Conservation (phyloP, 192 early-diverging fungal species). For the Entomortierella chlamydospora region DNA sequence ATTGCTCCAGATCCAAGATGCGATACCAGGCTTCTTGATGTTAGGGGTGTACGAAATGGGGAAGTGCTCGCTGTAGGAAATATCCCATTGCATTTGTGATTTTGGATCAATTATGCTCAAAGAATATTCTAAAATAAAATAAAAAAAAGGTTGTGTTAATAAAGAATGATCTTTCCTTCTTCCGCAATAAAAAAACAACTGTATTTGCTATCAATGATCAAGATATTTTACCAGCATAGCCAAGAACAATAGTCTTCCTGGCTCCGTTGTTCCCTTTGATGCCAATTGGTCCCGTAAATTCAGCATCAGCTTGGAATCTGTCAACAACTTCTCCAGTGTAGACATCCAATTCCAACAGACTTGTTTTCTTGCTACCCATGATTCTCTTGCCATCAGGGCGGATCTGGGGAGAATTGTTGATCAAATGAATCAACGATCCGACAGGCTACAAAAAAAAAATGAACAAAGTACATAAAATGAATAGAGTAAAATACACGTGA, state of each 20-base stretch:
- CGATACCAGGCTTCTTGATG: background rate
- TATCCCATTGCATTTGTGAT: conserved; percentile 43
- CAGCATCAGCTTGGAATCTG: conserved; percentile 4
- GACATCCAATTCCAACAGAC: conserved; percentile 35
- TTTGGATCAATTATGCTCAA: conserved; percentile 27
- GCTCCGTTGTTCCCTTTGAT: conserved; percentile 18
- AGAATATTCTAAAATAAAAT: conserved; percentile 22
- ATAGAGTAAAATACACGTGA: background rate
- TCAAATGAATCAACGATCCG: conserved; percentile 27
- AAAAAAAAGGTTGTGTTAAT: background rate
- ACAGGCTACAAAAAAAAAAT: conserved; percentile 22
- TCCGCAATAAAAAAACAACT: too few relatives aligned
- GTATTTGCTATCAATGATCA: background rate
- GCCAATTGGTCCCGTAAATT: conserved; percentile 30
- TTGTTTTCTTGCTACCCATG: conserved; percentile 25
- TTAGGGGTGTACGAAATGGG: conserved; percentile 8
- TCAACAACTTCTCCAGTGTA: conserved; percentile 15
- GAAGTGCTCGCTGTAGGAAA: conserved; percentile 45
- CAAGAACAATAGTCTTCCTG: conserved; percentile 33
- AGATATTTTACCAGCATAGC: conserved; percentile 29
- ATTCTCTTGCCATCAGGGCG: conserved; percentile 40
- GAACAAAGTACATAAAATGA: conserved; percentile 17
- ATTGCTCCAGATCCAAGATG: conserved; percentile 28
- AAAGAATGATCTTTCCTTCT: too few relatives aligned
- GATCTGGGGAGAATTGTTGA: conserved; percentile 43